Evolutionary conservation across 345 rosid genomes (phyloP), one percentile per base, ranked within the genome.

Genomic region (Cardiospermum halicacabum): DNA sequence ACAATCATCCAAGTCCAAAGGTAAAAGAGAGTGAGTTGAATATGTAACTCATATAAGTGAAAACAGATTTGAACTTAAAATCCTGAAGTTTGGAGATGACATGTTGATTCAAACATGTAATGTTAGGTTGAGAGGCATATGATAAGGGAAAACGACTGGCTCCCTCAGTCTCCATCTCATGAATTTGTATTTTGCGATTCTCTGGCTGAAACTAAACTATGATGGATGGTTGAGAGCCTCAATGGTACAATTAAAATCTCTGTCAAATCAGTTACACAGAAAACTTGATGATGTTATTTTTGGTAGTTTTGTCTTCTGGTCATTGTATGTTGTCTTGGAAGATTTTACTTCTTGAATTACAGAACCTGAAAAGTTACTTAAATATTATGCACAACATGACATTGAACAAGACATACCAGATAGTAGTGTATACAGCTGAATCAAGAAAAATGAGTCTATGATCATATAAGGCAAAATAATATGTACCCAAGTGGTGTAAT

Each of bases 181-280:
- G 47, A 69, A 66, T 74, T 57, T 72, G 48, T 62, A 21, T 25
- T 1, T 0, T 1, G n/a, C 4, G 9, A 45, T 66, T 60, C 65
- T 50, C 60, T 74, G 75, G 81, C 58, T 50, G 45, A 24, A 11
- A 59, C 22, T 50, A 56, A 24, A 25, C 40, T 24, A 13, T 9
- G 36, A 53, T 68, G 51, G 50, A 68, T 45, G 36, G 68, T 61
- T 60, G 43, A 68, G 72, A 69, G 11, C 60, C 34, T 56, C 16
- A 42, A 10, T 21, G 26, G 13, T 30, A 40, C 68, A 75, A 65
- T 53, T 28, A 22, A 30, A 68, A 72, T 72, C 74, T 27, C 56
- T 10, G 64, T 42, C 74, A 56, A 60, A 48, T 56, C 60, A 16
- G 27, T 27, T 37, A 19, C 11, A 49, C 22, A n/a, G 13, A 4